These are phyloP conservation scores for Datura wrightii DNA, from an alignment of 257 asterid species.

Conservation along the genomic window DNA sequence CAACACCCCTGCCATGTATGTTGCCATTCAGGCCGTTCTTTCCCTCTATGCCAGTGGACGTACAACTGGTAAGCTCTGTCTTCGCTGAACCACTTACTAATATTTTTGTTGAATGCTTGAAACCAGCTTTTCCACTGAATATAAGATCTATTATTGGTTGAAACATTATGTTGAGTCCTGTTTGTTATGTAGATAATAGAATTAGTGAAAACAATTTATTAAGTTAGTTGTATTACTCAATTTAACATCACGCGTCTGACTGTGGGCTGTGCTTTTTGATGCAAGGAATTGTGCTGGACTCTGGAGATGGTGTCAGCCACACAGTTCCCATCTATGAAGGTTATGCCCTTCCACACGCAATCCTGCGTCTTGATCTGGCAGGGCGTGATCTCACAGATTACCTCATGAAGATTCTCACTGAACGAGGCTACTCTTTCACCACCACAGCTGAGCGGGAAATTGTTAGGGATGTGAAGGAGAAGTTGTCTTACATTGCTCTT, in stretches of 20 bases:
- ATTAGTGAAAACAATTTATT: background rate
- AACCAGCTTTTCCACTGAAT: background rate
- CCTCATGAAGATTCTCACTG: conserved; percentile 45
- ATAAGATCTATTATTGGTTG: background rate
- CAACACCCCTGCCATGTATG: conserved; percentile 69
- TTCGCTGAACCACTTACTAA: background rate
- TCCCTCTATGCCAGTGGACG: conserved; percentile 56
- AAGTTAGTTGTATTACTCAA: background rate
- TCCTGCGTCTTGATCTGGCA: conserved; percentile 41
- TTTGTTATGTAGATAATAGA: background rate
- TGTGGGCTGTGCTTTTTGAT: background rate
- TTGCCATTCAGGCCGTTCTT: conserved; percentile 65
- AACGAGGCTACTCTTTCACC: conserved; percentile 43
- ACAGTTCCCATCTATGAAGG: conserved; percentile 49
- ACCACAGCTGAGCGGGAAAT: conserved; percentile 46
- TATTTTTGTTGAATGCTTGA: background rate
- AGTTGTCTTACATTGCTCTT: conserved; percentile 40
- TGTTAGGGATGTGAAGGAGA: conserved; percentile 43
- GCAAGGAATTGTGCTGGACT: conserved; percentile 44
- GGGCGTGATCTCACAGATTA: conserved; percentile 45
- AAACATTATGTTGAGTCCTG: background rate
- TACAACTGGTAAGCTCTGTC: conserved; percentile 46
- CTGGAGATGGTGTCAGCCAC: conserved; percentile 46
- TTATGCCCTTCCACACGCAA: conserved; percentile 40
- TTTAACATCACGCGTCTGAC: background rate